Conservation (phyloP, 257 asterid species). For the Nicotiana benthamiana region DNA sequence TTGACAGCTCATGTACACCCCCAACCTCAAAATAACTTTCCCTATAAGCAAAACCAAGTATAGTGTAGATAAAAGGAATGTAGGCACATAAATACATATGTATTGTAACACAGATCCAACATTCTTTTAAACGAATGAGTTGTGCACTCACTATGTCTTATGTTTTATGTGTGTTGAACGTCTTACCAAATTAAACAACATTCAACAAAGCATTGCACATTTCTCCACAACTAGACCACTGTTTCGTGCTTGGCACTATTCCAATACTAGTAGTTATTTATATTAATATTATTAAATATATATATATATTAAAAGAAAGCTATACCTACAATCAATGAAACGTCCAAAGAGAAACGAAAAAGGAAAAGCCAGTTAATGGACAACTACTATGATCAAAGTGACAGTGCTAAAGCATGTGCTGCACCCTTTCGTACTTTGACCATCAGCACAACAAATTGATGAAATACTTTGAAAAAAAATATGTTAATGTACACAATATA, state of each 20-base stretch:
- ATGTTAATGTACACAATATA: too few relatives aligned
- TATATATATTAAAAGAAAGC: background rate
- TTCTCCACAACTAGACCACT: background rate
- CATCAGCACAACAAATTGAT: conserved; percentile 11
- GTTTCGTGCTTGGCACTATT: background rate
- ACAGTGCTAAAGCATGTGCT: conserved; percentile 9
- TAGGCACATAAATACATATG: too few relatives aligned
- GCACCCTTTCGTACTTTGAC: conserved; percentile 20
- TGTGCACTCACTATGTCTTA: too few relatives aligned
- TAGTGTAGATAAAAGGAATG: background rate
- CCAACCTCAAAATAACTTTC: background rate
- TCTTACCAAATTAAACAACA: background rate
- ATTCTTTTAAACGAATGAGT: too few relatives aligned
- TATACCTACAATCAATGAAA: background rate
- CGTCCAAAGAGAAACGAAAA: background rate
- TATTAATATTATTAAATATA: too few relatives aligned
- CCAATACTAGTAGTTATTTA: too few relatives aligned
- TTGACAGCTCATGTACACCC: background rate
- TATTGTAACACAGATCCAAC: too few relatives aligned
- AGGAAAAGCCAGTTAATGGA: background rate
- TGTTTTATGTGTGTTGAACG: too few relatives aligned
- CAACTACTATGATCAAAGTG: background rate
- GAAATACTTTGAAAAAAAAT: too few relatives aligned
- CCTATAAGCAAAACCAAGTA: background rate
- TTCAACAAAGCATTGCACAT: conserved; percentile 2